Percentiles rank a stretch among this genome's conserved stretches.
Conservation (phyloP, 805 yeast species). For the Saturnispora ahearnii region DNA sequence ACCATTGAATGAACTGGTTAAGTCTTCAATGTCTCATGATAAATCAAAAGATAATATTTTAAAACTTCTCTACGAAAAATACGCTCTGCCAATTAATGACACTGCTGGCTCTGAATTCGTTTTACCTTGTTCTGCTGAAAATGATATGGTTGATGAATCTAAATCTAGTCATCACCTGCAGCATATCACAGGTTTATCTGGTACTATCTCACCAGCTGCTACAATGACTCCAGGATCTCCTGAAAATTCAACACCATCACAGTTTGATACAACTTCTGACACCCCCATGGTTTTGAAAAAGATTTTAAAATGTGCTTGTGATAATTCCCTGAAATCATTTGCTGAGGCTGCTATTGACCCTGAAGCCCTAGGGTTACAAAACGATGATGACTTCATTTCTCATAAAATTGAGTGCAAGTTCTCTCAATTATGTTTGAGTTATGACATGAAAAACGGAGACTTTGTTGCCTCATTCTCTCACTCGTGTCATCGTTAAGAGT, state of each 20-base stretch:
- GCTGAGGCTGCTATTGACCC: slow-evolving; percentile 19
- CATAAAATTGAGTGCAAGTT: slow-evolving; percentile 17
- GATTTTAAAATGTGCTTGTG: slow-evolving; percentile 17
- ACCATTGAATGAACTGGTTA: slow-evolving; percentile 16
- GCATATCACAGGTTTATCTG: not conserved
- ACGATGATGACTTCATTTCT: slow-evolving; percentile 4
- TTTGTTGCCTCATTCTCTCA: slow-evolving; percentile 25
- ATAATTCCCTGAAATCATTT: slow-evolving; percentile 12
- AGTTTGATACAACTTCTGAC: not conserved
- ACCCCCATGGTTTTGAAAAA: slow-evolving; percentile 8
- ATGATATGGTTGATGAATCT: slow-evolving; percentile 7
- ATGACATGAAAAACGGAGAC: slow-evolving; percentile 21
- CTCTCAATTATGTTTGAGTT: slow-evolving; percentile 22
- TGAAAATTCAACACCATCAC: slow-evolving; percentile 1
- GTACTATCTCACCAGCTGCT: slow-evolving; percentile 8
- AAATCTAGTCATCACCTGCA: not conserved
- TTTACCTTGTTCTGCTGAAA: slow-evolving; percentile 12
- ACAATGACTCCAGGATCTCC: slow-evolving; percentile 5
- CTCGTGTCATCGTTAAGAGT: slow-evolving; percentile 18
- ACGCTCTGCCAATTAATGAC: slow-evolving; percentile 23
- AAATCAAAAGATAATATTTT: slow-evolving; percentile 18
- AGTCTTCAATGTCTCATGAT: slow-evolving; percentile 17
- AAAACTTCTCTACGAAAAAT: slow-evolving; percentile 22
- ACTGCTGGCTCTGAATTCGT: slow-evolving; percentile 25
- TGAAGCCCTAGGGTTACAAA: slow-evolving; percentile 14